Evolutionary conservation across 768 basidiomycete species (phyloP).

Genomic region (Ephemerocybe angulata): DNA sequence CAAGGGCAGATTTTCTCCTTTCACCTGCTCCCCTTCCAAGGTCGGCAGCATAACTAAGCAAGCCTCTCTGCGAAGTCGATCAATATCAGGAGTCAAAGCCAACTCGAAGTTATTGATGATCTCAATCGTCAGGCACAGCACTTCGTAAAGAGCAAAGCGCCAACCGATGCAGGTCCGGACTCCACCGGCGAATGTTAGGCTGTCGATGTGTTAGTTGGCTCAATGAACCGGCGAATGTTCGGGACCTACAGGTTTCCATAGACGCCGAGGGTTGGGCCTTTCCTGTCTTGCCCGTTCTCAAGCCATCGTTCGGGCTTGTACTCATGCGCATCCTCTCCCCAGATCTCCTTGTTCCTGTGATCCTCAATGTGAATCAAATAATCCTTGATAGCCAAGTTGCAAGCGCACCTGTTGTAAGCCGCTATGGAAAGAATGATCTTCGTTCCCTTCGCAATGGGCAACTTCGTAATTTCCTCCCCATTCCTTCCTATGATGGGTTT

Average conservation of each 20-base stretch:
- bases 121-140: conserved; percentile 56
- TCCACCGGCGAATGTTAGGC: conserved; percentile 47
- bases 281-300: conserved; percentile 30
- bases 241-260: conserved; percentile 43
- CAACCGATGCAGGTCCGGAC: conserved; percentile 47
- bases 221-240: background rate
- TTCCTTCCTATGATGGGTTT: conserved; percentile 43
- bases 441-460: conserved; percentile 49
- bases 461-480: conserved; percentile 42
- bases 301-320: conserved; percentile 53
- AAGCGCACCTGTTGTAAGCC: conserved; percentile 48
- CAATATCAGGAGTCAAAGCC: conserved; percentile 36
- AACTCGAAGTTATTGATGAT: conserved; percentile 59
- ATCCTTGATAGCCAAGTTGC: background rate
- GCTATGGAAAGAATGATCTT: conserved; percentile 48
- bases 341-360: conserved; percentile 37
- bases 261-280: conserved; percentile 42
- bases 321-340: conserved; percentile 44
- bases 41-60: conserved; percentile 48
- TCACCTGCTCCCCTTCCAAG: conserved; percentile 40
- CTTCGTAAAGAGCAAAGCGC: conserved; percentile 52
- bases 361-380: too few relatives aligned
- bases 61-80: conserved; percentile 39
- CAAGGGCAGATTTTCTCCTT: conserved; percentile 44
- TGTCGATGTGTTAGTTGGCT: conserved; percentile 13